Base-by-base conservation (phyloP, 1,284 basidiomycete species). In the Leucoagaricus sp. region DNA sequence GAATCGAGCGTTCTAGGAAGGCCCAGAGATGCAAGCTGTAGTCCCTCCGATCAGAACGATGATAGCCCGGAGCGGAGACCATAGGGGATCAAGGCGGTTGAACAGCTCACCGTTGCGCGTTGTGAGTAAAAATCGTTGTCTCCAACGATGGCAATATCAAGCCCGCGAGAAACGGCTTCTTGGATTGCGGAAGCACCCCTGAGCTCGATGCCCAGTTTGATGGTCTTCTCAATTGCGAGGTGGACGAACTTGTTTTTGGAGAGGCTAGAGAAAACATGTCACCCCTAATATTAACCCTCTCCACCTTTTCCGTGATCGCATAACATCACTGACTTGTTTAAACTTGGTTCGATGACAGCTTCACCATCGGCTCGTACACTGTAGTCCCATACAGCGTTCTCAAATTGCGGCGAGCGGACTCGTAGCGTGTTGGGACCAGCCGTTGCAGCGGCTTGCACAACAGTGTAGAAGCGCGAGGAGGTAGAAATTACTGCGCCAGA, bases 41-140 rank as follows among this genome's bases (percentile, higher is more conserved):
- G 40, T 61, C 25, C 63, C 42, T 49, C 33, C 61, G 42, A 61
- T 61, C 57, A 63, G 58, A 41, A 64, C 55, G 47, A 36, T 47
- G 26, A 40, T 42, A 57, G 47, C 36, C 28, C 46, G 50, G 31
- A 23, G 34, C 46, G 19, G 36, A 17, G 23, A 19, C 42, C 9
- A 23, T 15, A 41, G 25, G 23, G 40, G 25, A 17, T 36, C 44
- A 26, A 29, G 25, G 44, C 12, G 41, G 23, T 25, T 40, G 34
- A 33, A 26, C 41, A n/a, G 72, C 79, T 60, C 60, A 91, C 93
- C 80, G 93, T 88, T 55, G 87, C 85, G 57, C 89, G 80, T 68
- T 99, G 96, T 2, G 95, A 97, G 75, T 99, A 99, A 66, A 98
- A 99, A 72, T 98, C 97, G 67, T 99, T 99, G 72, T 95, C 94